These are phyloP conservation scores for Chlamydomonas sp. DNA, from an alignment of 139 green algal genomes.

Conservation along the genomic window DNA sequence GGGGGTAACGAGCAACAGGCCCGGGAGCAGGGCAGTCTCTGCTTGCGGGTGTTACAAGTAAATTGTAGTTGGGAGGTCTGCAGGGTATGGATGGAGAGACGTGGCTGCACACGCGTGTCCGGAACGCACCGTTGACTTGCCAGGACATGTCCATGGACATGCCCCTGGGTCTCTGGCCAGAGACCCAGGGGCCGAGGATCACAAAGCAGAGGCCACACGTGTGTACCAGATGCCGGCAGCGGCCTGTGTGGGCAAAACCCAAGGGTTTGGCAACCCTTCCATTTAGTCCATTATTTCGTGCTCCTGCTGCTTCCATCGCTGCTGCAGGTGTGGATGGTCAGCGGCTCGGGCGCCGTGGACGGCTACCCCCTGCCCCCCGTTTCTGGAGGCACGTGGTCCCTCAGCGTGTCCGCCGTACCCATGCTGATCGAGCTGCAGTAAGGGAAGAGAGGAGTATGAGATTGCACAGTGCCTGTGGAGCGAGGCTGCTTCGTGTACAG, in stretches of 20 bases:
- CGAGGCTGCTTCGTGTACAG: not conserved
- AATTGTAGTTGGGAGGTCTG: not conserved
- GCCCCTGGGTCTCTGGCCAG: too few species aligned
- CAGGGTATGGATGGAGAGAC: not conserved
- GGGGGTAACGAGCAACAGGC: not conserved
- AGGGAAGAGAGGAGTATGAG: not conserved
- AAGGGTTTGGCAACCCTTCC: not conserved
- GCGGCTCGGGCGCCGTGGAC: not conserved
- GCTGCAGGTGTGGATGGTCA: not conserved
- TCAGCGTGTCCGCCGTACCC: conserved; percentile 27
- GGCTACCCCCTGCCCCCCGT: not conserved
- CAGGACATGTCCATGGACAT: too few species aligned
- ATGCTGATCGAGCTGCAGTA: conserved; percentile 9
- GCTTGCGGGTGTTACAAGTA: not conserved
- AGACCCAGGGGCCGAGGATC: too few species aligned
- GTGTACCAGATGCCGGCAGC: not conserved
- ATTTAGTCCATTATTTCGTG: not conserved
- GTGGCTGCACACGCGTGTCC: not conserved
- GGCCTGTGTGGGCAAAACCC: not conserved
- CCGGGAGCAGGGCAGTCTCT: not conserved
- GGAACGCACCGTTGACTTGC: too few species aligned
- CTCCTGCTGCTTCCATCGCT: not conserved
- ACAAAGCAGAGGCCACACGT: not conserved
- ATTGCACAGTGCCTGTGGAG: not conserved
- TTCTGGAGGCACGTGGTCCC: not conserved